Conservation (phyloP, 2,329 filamentous ascomycete species). For the Sordariomycetes sp. region DNA sequence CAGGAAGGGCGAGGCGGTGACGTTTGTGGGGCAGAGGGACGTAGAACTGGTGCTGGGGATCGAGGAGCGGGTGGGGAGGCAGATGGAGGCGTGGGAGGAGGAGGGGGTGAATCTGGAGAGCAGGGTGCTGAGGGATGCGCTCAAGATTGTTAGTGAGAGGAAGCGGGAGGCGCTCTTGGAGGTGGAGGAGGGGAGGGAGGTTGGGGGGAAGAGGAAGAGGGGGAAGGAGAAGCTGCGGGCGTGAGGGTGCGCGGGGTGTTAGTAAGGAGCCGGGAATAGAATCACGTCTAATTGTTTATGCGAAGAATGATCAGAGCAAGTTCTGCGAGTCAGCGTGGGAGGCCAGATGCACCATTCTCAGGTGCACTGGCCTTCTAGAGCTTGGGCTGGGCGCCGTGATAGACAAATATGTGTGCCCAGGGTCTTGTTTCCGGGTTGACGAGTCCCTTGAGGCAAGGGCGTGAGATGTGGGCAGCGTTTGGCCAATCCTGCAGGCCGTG, state of each 20-base stretch:
- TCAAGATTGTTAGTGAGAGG: constrained; percentile 91
- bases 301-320: too few relatives aligned
- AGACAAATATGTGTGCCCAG: too few relatives aligned
- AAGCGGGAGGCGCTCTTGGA: constrained; percentile 85
- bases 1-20: constrained; percentile 69
- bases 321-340: too few relatives aligned
- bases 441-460: too few relatives aligned
- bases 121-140: constrained; percentile 69
- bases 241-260: background rate
- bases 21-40: constrained; percentile 86
- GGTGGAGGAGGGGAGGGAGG: constrained; percentile 85
- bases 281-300: too few relatives aligned
- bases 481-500: too few relatives aligned
- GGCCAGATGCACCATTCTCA: too few relatives aligned
- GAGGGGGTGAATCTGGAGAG: constrained; percentile 92
- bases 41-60: constrained; percentile 86
- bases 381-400: too few relatives aligned
- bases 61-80: constrained; percentile 66
- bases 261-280: background rate
- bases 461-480: too few relatives aligned
- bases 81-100: constrained; percentile 79
- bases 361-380: too few relatives aligned
- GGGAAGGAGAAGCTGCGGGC: constrained; percentile 42
- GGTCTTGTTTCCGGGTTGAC: too few relatives aligned
- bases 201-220: constrained; percentile 70